A percentile compares a stretch with the other conserved stretches of the same genome.
These are phyloP conservation scores for Tylopilus sp. DNA, from an alignment of 768 basidiomycete species.

Conservation along the genomic window DNA sequence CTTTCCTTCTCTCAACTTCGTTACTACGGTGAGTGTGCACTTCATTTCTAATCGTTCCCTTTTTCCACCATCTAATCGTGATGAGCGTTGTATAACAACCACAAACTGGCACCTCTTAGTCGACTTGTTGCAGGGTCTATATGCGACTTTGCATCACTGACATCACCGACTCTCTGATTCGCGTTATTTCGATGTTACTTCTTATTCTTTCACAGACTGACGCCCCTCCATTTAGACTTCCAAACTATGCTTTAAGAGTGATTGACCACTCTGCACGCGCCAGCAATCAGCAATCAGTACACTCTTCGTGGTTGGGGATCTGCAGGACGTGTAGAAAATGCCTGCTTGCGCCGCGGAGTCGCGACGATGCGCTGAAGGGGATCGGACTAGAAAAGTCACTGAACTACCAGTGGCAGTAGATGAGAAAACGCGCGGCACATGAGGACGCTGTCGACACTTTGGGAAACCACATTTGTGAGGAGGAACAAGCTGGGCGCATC, in stretches of 20 bases:
- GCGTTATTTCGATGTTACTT: not conserved
- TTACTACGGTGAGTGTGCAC: too few species aligned
- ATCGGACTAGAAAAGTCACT: too few species aligned
- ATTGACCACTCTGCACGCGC: constrained; percentile 49
- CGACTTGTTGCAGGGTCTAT: constrained; percentile 52
- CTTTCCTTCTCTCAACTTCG: too few species aligned
- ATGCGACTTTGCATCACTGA: constrained; percentile 61
- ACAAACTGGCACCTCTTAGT: constrained; percentile 89
- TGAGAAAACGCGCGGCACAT: too few species aligned
- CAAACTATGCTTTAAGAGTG: constrained; percentile 41
- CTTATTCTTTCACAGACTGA: constrained; percentile 16
- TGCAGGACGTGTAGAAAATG: too few species aligned
- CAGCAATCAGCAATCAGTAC: too few species aligned
- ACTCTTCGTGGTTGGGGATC: too few species aligned
- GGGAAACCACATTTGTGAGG: too few species aligned
- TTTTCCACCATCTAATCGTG: constrained; percentile 33
- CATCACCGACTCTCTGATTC: constrained; percentile 66
- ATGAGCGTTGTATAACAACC: constrained; percentile 81
- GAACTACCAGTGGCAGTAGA: too few species aligned
- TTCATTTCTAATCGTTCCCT: not conserved
- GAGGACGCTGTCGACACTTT: too few species aligned
- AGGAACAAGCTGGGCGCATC: too few species aligned
- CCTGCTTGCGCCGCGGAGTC: constrained; percentile 60
- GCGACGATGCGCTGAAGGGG: constrained; percentile 54
- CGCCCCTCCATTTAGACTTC: not conserved